Evolutionary conservation across 805 yeast species (phyloP), one percentile per base, ranked within the genome.

Genomic region (Saturnispora sekii): DNA sequence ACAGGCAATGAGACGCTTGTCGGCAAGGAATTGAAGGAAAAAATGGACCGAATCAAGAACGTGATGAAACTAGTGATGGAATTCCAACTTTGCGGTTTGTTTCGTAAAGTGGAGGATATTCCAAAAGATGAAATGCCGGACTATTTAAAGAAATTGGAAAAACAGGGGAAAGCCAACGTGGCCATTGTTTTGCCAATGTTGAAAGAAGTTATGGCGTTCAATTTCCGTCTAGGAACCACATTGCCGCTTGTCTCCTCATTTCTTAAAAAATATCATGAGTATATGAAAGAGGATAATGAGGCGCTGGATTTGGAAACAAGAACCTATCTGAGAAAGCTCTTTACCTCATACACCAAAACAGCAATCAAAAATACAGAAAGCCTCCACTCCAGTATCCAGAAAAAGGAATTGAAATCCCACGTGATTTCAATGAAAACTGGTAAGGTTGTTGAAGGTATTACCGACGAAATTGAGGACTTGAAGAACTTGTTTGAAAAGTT

Each of bases 401-500:
- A 61, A 16, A 56, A 69, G 10, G 61, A 62, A 16, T 60, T 61
- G 16, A 67, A 65, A 43, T 75, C 72, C 45, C 68, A 70, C 38
- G 73, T 72, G 44, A 74, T 79, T 2, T 76, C 82, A 44, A 74
- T 84, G 45, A 71, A 83, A 52, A 77, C 83, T 1, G 95, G 95
- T 18, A 75, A 72, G 49, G 55, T 75, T 1, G 58, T 70, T 14
- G 79, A 74, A 14, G 49, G 46, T 3, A 44, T 60, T 11, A 54
- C 51, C 21, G 40, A 14, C 3, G 46, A 44, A 38, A 48, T 57
- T 18, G 54, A 51, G 15, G 66, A 65, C n/a, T 45, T 67, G 29
- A 51, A 53, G n/a, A 10, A 9, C 1, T 18, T 38, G 10, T 69
- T 65, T 50, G 76, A 73, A 31, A 68, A 64, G 45, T 71, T 81